phyloP scores from a whole-genome alignment of 805 yeast species.

The Yarrowia sp. region DNA sequence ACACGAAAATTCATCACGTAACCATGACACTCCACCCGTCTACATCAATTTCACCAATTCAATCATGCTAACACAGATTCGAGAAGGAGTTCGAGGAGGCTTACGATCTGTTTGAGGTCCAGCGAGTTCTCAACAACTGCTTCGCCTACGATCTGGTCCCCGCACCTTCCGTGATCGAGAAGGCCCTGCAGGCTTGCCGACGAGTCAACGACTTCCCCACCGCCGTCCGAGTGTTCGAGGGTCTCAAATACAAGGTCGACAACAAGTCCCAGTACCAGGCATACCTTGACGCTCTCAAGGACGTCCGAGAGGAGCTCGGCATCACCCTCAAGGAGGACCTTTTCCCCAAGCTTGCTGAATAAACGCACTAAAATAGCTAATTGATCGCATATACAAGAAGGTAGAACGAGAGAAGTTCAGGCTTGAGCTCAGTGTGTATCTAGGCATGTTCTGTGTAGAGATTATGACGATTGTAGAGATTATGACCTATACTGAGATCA shows the following conservation, averaged over 20 bases:
- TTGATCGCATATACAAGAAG: conserved; percentile 38
- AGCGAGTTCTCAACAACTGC: conserved; percentile 95
- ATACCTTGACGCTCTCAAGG: conserved; percentile 92
- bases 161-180: conserved; percentile 93
- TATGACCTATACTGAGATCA: no score
- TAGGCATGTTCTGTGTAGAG: not conserved
- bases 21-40: not conserved
- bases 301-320: conserved; percentile 89
- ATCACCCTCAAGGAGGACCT: conserved; percentile 90
- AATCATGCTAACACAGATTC: conserved; percentile 58
- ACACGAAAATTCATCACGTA: no score
- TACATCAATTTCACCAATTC: no score
- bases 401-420: no score
- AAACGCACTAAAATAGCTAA: conserved; percentile 36
- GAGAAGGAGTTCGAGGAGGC: conserved; percentile 97
- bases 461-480: no score
- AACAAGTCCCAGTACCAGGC: conserved; percentile 93
- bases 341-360: conserved; percentile 51
- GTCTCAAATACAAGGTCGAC: conserved; percentile 92
- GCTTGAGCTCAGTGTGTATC: not conserved
- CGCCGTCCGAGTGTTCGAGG: conserved; percentile 98
- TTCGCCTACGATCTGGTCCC: conserved; percentile 99
- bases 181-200: conserved; percentile 97
- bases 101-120: conserved; percentile 84
- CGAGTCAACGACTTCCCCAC: conserved; percentile 99